A percentile compares a stretch with the other conserved stretches of the same genome.
phyloP scores from a whole-genome alignment of 495 filamentous ascomycete species.

The Aspergillus nanangensis region DNA sequence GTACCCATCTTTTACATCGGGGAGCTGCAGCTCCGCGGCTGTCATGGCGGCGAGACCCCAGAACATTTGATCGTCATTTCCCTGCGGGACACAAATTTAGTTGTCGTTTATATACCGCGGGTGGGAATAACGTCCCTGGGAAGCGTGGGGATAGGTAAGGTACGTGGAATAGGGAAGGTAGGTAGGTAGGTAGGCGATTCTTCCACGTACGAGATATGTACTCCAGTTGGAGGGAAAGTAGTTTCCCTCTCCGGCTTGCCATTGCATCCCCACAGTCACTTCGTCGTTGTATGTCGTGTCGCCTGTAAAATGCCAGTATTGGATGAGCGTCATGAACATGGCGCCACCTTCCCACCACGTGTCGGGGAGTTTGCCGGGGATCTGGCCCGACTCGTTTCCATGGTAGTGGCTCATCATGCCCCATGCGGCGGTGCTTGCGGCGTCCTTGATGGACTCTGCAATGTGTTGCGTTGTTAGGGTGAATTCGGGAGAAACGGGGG shows the following conservation, averaged over 20 bases:
- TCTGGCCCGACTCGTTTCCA: conserved; percentile 51
- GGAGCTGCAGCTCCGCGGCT: conserved; percentile 60
- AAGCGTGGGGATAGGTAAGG: no score
- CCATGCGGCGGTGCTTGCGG: conserved; percentile 51
- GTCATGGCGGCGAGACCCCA: conserved; percentile 69
- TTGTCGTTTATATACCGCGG: no score
- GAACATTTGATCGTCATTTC: conserved; percentile 66
- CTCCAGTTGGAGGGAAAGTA: conserved; percentile 62
- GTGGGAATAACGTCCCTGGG: no score
- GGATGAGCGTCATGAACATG: conserved; percentile 62
- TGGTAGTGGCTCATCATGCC: conserved; percentile 65
- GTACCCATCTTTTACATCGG: conserved; percentile 49
- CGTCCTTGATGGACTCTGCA: conserved; percentile 59
- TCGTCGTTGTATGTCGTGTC: conserved; percentile 58
- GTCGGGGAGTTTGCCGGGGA: conserved; percentile 47
- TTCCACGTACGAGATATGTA: conserved; percentile 19
- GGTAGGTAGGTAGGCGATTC: no score
- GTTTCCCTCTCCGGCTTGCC: conserved; percentile 54
- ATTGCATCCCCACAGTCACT: conserved; percentile 48
- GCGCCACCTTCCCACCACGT: conserved; percentile 69
- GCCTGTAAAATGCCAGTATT: conserved; percentile 66
- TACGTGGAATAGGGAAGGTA: conserved; percentile 1
- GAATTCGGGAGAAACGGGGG: not conserved
- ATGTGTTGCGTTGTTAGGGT: not conserved
- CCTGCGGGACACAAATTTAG: no score